Base-by-base conservation (phyloP, 2,329 filamentous ascomycete species). In the Fusarium haematococcum region DNA sequence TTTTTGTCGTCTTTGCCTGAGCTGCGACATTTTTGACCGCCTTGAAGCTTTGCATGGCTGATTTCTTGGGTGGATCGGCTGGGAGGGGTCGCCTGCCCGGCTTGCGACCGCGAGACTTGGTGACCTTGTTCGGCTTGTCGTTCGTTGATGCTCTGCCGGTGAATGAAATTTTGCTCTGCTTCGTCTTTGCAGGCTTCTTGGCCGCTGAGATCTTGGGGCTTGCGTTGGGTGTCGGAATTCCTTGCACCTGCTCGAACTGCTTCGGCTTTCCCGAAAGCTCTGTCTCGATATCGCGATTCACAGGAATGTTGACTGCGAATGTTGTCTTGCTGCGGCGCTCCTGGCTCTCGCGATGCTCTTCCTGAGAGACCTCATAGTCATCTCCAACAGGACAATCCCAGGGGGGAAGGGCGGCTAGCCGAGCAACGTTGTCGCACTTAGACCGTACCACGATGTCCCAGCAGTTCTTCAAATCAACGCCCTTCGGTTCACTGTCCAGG, bases 361-460 rank as follows among this genome's bases (percentile, higher is more conserved):
- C 84, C 65, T 83, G 82, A 14, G 87, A 84, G 35, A 87, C 83
- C 63, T 86, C 85, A 62, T 86, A 85, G 52, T 87, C 86, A 43
- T 86, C 83, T 23, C 88, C 88, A 66, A 89, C 87, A 71, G 87
- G 85, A 73, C 80, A 80, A 67, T 92, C 87, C 87, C 89, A 92
- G 18, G 81, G 88, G 6, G 90, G 90, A 30, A 93, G 82, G 25
- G 90, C 90, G 18, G 91, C 93, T 43, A 95, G 86, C 58, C 88
- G 88, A 23, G 97, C 97, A 43, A 99, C 93, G 73, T 95, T 92
- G 81, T 99, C 97, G 80, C 94, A 97, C 77, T 93, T 93, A 23
- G 95, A 95, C 74, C 91, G 91, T 39, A 99, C 93, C 20, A 98
- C 91, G 69, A 98, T 85, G 82, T 99, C 97, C 93, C 95, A 99